These are phyloP conservation scores for Wakefieldia striispora DNA, from an alignment of 768 basidiomycete genomes.

Conservation along the genomic window DNA sequence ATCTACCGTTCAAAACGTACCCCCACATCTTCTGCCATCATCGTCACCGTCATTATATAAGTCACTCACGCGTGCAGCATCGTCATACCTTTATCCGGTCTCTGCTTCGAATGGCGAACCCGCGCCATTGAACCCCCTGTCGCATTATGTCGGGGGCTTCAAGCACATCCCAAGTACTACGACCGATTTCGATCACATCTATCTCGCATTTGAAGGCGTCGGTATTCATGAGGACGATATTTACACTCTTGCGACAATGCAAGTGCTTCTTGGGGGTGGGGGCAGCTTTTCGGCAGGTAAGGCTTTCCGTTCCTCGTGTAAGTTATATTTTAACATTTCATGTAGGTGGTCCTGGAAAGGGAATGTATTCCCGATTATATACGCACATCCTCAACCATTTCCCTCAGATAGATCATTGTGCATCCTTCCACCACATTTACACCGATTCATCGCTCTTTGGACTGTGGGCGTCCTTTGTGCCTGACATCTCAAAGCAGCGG, in stretches of 20 bases:
- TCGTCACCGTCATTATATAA: constrained; percentile 57
- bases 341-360: constrained; percentile 92
- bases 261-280: constrained; percentile 92
- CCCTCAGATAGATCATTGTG: constrained; percentile 91
- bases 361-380: constrained; percentile 98
- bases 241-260: constrained; percentile 90
- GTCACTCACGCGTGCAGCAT: constrained; percentile 74
- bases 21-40: constrained; percentile 59
- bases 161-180: constrained; percentile 57
- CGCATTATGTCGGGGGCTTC: constrained; percentile 84
- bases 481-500: constrained; percentile 51
- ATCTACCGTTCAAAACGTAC: constrained; percentile 35
- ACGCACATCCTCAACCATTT: constrained; percentile 95
- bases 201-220: constrained; percentile 88
- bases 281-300: constrained; percentile 92
- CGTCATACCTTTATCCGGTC: constrained; percentile 59
- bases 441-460: constrained; percentile 93
- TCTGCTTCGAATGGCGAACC: constrained; percentile 14
- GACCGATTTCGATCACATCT: constrained; percentile 88
- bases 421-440: constrained; percentile 97
- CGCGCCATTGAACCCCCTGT: constrained; percentile 27
- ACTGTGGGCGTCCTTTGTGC: constrained; percentile 81
- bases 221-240: constrained; percentile 91
- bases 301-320: constrained; percentile 7
- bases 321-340: constrained; percentile 2